Evolutionary conservation across 768 basidiomycete species (phyloP).

Genomic region (Leccinum incarnatum): DNA sequence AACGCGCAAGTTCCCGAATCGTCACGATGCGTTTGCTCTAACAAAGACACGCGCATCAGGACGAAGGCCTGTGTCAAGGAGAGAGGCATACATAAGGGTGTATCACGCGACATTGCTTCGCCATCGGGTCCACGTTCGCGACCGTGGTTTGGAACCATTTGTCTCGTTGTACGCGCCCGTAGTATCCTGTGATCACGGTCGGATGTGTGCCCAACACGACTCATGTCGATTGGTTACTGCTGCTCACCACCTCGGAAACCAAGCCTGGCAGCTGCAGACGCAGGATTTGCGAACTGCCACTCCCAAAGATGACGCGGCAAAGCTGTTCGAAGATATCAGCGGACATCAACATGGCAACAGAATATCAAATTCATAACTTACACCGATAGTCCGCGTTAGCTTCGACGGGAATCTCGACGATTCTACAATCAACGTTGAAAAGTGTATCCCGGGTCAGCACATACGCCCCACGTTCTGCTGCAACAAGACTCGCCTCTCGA

Average conservation of each 20-base stretch:
- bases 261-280: conserved; percentile 50
- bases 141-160: conserved; percentile 70
- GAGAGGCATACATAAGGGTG: conserved; percentile 54
- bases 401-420: conserved; percentile 55
- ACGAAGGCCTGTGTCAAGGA: not conserved
- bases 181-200: conserved; percentile 40
- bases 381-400: conserved; percentile 65
- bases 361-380: conserved; percentile 26
- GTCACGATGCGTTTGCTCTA: conserved; percentile 72
- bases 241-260: conserved; percentile 51
- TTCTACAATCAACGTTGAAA: conserved; percentile 35
- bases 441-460: not conserved
- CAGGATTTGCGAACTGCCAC: conserved; percentile 60
- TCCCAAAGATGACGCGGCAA: conserved; percentile 47
- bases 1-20: conserved; percentile 73
- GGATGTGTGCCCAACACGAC: not conserved
- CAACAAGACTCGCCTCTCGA: conserved; percentile 49
- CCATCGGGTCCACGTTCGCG: conserved; percentile 75
- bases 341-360: not conserved
- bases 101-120: conserved; percentile 70
- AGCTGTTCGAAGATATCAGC: conserved; percentile 5
- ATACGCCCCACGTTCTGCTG: not conserved
- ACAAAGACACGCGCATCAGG: not conserved
- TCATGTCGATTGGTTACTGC: not conserved
- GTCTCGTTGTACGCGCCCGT: conserved; percentile 56